Conservation (phyloP, 306 rosid species). For the Casuarina cunninghamiana region DNA sequence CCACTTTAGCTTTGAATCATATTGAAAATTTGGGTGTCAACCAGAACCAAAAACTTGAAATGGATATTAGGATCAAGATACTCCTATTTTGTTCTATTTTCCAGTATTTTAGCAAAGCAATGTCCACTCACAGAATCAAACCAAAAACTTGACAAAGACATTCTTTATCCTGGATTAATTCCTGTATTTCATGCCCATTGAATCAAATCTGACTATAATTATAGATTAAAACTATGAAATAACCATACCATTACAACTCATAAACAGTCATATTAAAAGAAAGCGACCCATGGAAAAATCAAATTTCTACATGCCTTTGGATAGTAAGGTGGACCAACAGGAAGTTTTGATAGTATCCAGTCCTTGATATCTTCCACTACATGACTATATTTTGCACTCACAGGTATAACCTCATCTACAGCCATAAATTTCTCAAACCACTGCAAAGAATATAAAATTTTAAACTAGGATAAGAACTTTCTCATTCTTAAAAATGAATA, state of each 20-base stretch:
- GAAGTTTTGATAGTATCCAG: conserved; percentile 93
- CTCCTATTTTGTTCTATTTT: neutral
- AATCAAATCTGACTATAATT: neutral
- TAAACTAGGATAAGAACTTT: conserved; percentile 21
- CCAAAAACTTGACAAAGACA: neutral
- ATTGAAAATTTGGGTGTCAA: neutral
- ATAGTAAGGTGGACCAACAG: conserved; percentile 86
- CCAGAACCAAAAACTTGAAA: neutral
- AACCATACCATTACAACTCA: conserved; percentile 8
- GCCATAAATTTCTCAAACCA: conserved; percentile 87
- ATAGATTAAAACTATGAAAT: conserved; percentile 7
- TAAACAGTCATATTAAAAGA: neutral
- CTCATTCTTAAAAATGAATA: conserved; percentile 16
- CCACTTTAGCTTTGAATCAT: neutral
- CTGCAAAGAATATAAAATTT: conserved; percentile 47
- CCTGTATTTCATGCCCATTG: neutral
- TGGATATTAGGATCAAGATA: neutral
- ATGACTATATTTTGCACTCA: conserved; percentile 92
- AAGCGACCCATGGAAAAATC: neutral
- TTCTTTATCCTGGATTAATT: neutral
- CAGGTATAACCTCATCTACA: conserved; percentile 94
- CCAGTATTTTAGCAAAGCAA: neutral
- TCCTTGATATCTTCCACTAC: conserved; percentile 90
- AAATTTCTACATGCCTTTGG: conserved; percentile 65
- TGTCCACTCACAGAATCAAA: neutral